Percentiles rank a stretch among this genome's conserved stretches.
These are phyloP conservation scores for Terana coerulea DNA, from an alignment of 768 basidiomycete genomes.

Conservation along the genomic window DNA sequence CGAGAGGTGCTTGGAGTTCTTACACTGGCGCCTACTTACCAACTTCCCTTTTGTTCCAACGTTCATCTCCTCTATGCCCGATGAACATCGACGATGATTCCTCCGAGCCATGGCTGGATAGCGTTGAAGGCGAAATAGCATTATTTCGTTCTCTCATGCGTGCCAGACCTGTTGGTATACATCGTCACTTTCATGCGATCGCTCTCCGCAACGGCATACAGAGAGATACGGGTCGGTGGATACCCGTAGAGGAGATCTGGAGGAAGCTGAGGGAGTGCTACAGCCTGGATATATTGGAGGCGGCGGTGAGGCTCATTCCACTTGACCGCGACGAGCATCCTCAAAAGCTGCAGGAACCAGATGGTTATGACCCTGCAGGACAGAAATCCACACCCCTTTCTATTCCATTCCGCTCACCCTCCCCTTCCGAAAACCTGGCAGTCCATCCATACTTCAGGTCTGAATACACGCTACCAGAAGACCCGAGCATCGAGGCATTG, in stretches of 20 bases:
- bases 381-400: conserved; percentile 37
- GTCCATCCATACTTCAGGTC: conserved; percentile 70
- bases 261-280: conserved; percentile 68
- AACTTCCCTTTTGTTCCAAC: no score
- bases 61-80: neutral
- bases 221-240: conserved; percentile 61
- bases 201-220: conserved; percentile 68
- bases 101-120: conserved; percentile 49
- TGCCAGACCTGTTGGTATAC: conserved; percentile 77
- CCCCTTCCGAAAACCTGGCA: conserved; percentile 64
- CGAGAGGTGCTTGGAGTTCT: no score
- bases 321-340: neutral
- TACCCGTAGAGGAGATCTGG: conserved; percentile 69
- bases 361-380: conserved; percentile 33
- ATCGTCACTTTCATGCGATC: conserved; percentile 79
- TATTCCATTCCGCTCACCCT: conserved; percentile 57
- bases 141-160: conserved; percentile 83
- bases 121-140: conserved; percentile 77
- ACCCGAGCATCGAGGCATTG: conserved; percentile 55
- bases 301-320: conserved; percentile 40
- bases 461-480: conserved; percentile 61
- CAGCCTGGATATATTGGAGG: conserved; percentile 72
- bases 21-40: neutral
- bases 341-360: conserved; percentile 34
- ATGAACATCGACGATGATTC: conserved; percentile 18